phyloP scores from a whole-genome alignment of 768 basidiomycete species.

The Rhizopogon vinicolor region DNA sequence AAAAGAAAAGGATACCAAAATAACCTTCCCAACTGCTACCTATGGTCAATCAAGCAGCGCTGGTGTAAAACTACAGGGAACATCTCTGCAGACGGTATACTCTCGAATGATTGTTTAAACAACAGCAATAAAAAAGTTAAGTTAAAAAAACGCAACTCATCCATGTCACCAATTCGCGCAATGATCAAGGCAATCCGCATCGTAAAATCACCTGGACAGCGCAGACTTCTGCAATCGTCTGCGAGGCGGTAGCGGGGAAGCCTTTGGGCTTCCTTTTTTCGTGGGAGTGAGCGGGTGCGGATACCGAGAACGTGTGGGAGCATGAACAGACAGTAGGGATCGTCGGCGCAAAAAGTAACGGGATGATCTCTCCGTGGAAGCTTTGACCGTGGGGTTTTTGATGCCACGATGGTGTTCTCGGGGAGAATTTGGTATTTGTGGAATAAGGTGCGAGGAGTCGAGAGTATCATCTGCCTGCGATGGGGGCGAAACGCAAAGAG shows the following conservation, averaged over 20 bases:
- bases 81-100: neutral
- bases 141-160: neutral
- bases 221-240: neutral
- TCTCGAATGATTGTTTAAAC: slow-evolving; percentile 11
- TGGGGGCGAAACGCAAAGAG: slow-evolving; percentile 6
- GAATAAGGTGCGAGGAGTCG: slow-evolving; percentile 3
- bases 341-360: slow-evolving; percentile 28
- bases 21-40: neutral
- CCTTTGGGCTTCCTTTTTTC: slow-evolving; percentile 8
- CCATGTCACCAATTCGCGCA: neutral
- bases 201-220: neutral
- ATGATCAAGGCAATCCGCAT: neutral
- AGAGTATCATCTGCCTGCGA: slow-evolving; percentile 3
- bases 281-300: slow-evolving; percentile 9
- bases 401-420: neutral
- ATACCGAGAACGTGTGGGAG: slow-evolving; percentile 13
- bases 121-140: slow-evolving; percentile 33
- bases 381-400: neutral
- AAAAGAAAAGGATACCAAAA: neutral
- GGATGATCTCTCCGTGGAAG: neutral
- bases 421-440: neutral
- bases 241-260: slow-evolving; percentile 12
- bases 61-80: neutral
- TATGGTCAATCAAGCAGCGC: neutral
- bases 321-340: slow-evolving; percentile 13